Base-by-base conservation (phyloP, 257 asterid species). In the Capsicum chinense region DNA sequence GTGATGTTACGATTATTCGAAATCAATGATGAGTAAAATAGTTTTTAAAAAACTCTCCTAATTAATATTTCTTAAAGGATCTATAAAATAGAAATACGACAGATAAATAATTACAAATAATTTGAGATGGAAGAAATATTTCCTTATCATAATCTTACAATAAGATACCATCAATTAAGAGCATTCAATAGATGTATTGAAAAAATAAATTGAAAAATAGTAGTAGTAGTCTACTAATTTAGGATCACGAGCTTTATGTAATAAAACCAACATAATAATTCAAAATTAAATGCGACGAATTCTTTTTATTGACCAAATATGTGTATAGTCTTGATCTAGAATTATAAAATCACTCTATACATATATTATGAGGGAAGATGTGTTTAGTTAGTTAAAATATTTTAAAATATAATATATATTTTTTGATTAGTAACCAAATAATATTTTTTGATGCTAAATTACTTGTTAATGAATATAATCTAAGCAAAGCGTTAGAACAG, bases 211-310 rank as follows among this genome's bases (percentile, higher is more conserved):
- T 5, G 52, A 47, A 47, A 47, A 6, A 47, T 47, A 47, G 52
- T 47, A 5, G 26, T 26, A 26, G 26, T 6, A 7, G 9, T 1
- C 33, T 26, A 26, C 33, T 26, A 26, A 47, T 71, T 71, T 71
- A 71, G 80, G 80, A 47, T 47, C 80, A 2, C 58, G 79, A 71
- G 79, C 79, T 71, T 71, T 37, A 71, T 71, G 19, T 42, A 62
- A 50, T 47, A 71, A 71, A 71, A 47, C 7, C 58, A 50, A 47
- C 9, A n/a, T 9, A 71, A 48, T 19, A 71, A 71, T n/a, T 48
- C 39, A 47, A 44, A 44, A 71, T 47, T 71, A n/a, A 64, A 64
- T 13, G 10, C 2, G 17, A 33, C 8, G 16, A 12, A 33, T 66
- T 66, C 48, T 11, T n/a, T 39, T 73, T 68, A 12, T 68, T 68